phyloP scores from a whole-genome alignment of 148 eudicot species.

The Fagopyrum tataricum region DNA sequence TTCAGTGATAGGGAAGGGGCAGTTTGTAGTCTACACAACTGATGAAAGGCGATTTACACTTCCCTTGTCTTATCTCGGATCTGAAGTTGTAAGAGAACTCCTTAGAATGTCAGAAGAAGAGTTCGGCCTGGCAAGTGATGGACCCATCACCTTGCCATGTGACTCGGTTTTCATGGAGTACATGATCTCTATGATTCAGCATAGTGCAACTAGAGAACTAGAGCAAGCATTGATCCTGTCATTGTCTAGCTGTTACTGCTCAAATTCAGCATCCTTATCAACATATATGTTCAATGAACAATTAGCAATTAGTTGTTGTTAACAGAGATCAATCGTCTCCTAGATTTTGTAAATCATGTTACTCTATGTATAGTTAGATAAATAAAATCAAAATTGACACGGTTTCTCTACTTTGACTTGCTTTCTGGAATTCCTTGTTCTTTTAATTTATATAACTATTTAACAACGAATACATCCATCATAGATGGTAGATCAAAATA shows the following conservation, averaged over 20 bases:
- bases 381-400: too few relatives aligned
- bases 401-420: too few relatives aligned
- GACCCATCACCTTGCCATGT: slow-evolving; percentile 15
- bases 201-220: neutral
- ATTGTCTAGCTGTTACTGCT: neutral
- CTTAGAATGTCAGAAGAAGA: slow-evolving; percentile 9
- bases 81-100: slow-evolving; percentile 2
- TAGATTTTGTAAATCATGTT: too few relatives aligned
- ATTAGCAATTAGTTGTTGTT: neutral
- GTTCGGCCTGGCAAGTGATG: neutral
- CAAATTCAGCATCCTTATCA: neutral
- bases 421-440: too few relatives aligned
- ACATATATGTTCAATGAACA: neutral
- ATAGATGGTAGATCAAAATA: too few relatives aligned
- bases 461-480: too few relatives aligned
- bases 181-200: neutral
- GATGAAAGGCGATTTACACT: slow-evolving; percentile 14
- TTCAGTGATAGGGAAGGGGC: neutral
- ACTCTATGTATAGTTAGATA: too few relatives aligned
- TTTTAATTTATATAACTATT: too few relatives aligned
- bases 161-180: slow-evolving; percentile 12
- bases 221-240: slow-evolving; percentile 1
- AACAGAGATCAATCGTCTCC: too few relatives aligned
- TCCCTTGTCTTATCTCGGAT: slow-evolving; percentile 5
- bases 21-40: slow-evolving; percentile 8